Evolutionary conservation across 306 rosid species (phyloP), one percentile per base, ranked within the genome.

Genomic region (Castanea crenata): DNA sequence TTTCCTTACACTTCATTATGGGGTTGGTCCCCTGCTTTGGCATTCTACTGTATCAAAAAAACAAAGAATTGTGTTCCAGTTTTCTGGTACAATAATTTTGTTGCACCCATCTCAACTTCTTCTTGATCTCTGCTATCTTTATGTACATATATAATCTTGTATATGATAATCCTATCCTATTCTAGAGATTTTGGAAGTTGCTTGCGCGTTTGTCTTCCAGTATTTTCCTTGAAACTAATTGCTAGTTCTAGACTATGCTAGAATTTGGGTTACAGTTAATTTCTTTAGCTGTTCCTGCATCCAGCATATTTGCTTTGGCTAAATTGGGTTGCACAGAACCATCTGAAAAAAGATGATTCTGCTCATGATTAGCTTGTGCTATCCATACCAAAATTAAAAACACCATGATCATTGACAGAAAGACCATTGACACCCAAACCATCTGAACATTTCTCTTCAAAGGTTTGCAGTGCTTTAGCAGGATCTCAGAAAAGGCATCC

Each of bases 391-490:
- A 51, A 79, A 93, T 68, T 80, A 82, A 82, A n/a, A 80, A 32
- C 71, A 81, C 56, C 96, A 88, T 87, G 65, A 74, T 1, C 34
- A 72, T 27, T 19, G 91, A 87, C 65, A 93, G 83, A 75, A 81
- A 12, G 25, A 78, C 64, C 80, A 81, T 58, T 49, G 81, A 89
- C 54, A 71, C 58, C 92, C 94, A 89, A n/a, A 82, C 77, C 87
- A 89, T 83, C 25, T 32, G 49, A 52, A 80, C 83, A 72, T 79
- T 84, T 68, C 51, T 79, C 84, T 84, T 86, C 86, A 89, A 71
- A 62, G 91, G 94, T 71, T 85, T 87, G 87, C 98, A 93, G 57
- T 93, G 94, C 3, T 82, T 35, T 16, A 55, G 35, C 10, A 88
- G 75, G 77, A 93, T 79, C 38, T 88, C 80, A 5, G 91, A 85